phyloP scores from a whole-genome alignment of 2,329 filamentous ascomycete genomes.

The Aspergillus fructus region DNA sequence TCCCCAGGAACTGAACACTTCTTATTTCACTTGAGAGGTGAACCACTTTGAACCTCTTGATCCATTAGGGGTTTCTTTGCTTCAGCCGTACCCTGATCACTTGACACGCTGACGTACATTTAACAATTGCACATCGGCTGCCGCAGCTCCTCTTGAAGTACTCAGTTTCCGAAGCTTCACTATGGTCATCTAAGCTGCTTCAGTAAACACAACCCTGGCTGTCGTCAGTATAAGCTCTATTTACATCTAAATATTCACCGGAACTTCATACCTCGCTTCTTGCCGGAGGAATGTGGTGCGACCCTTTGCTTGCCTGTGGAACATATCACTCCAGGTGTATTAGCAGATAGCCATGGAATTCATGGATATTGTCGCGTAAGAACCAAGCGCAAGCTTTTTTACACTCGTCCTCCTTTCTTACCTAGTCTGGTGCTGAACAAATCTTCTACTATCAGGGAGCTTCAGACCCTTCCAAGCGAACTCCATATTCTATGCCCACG shows the following conservation, averaged over 20 bases:
- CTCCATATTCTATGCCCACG: slow-evolving; percentile 70
- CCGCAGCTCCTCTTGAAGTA: slow-evolving; percentile 2
- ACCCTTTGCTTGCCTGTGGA: slow-evolving; percentile 9
- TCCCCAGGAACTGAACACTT: background rate
- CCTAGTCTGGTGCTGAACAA: slow-evolving; percentile 14
- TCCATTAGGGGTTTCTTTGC: background rate
- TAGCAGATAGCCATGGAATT: slow-evolving; percentile 36
- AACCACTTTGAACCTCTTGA: background rate
- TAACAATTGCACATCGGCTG: background rate
- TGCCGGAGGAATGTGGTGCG: slow-evolving; percentile 19
- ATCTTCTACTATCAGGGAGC: slow-evolving; percentile 32
- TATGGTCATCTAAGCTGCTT: slow-evolving; percentile 17
- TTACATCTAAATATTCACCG: background rate
- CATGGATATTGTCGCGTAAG: slow-evolving; percentile 44
- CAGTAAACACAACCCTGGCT: background rate
- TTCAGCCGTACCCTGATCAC: background rate
- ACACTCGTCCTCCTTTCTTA: background rate
- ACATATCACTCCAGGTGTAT: slow-evolving; percentile 10
- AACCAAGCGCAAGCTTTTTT: background rate
- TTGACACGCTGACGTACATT: background rate
- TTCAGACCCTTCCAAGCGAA: slow-evolving; percentile 45
- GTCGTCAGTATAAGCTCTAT: background rate
- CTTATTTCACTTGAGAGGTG: background rate
- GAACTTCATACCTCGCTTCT: background rate
- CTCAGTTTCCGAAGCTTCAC: slow-evolving; percentile 6